Conservation (phyloP, 768 basidiomycete species). For the Tephrocybe rancida region DNA sequence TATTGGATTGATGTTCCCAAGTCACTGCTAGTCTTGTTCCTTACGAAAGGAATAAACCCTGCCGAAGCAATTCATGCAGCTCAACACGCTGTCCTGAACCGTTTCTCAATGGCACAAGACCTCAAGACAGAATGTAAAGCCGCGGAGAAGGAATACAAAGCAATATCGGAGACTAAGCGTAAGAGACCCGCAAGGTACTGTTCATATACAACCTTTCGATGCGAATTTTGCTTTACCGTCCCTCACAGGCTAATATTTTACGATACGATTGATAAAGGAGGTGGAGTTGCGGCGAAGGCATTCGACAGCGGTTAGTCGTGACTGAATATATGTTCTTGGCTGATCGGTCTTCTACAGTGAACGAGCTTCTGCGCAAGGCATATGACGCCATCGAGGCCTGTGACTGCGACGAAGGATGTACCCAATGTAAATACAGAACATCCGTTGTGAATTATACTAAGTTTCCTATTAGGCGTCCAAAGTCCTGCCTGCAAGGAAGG, state of each 20-base stretch:
- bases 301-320: constrained; percentile 72
- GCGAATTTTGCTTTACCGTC: too few relatives aligned
- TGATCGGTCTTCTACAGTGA: constrained; percentile 35
- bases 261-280: constrained; percentile 68
- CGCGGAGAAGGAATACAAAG: constrained; percentile 71
- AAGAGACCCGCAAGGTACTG: constrained; percentile 70
- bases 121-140: constrained; percentile 85
- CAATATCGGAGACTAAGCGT: constrained; percentile 43
- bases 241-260: constrained; percentile 79
- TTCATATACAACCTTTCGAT: too few relatives aligned
- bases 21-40: constrained; percentile 52
- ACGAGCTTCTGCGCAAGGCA: constrained; percentile 63
- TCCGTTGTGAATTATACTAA: constrained; percentile 29
- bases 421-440: constrained; percentile 41
- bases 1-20: constrained; percentile 79
- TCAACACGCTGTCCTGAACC: constrained; percentile 80
- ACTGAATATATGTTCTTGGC: not conserved
- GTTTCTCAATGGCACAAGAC: constrained; percentile 69
- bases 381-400: constrained; percentile 60
- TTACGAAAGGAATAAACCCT: constrained; percentile 55
- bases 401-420: constrained; percentile 70
- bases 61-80: constrained; percentile 88
- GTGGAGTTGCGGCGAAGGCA: constrained; percentile 74
- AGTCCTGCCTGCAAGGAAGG: constrained; percentile 68
- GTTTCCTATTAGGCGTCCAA: constrained; percentile 54